Evolutionary conservation across 2,329 filamentous ascomycete genomes (phyloP), one percentile per base, ranked within the genome.

Genomic region (Aspergillus candidus): DNA sequence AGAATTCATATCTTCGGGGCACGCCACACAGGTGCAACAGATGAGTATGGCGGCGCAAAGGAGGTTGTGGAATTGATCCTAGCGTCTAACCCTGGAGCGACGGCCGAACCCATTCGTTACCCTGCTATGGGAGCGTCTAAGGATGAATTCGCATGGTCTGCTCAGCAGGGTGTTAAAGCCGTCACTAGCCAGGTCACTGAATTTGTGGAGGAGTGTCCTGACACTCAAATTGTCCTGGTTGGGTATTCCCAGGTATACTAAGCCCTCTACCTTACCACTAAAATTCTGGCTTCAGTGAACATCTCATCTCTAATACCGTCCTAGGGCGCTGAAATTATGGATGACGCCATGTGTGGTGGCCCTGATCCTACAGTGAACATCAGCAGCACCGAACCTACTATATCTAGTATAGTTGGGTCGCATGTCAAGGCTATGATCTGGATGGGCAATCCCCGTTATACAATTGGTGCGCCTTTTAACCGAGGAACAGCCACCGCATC

Each of bases 371-470:
- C 72, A 41, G 56, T 66, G 34, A 73, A 73, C 45, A 61, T 76
- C 40, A 58, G 63, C 15, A 72, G 70, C 39, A 72, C 74, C 6
- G 69, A 71, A 0, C 60, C 66, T 8, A 61, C 64, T 32, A 61
- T 76, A 34, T 63, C 68, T 7, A 68, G 72, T 4, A 67, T 67
- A 4, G 77, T 77, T 3, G 62, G 80, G 6, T 66, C 63, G 3
- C 73, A 74, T 57, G 75, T 84, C 53, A 82, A 81, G 62, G 82
- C 78, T 0, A 78, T 75, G 11, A 82, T 84, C 52, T 78, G 83
- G 59, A 77, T 83, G 73, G 82, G 81, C 6, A 75, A 82, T 55
- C 82, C 82, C 3, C 72, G 79, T 46, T 77, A 78, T 53, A 67
- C 72, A 6, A 61, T 65, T 6, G 79, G 79, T 2, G 66, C 79